Percentiles rank a stretch among this genome's conserved stretches.
phyloP scores from a whole-genome alignment of 257 asterid genomes.

The Primulina tabacum region DNA sequence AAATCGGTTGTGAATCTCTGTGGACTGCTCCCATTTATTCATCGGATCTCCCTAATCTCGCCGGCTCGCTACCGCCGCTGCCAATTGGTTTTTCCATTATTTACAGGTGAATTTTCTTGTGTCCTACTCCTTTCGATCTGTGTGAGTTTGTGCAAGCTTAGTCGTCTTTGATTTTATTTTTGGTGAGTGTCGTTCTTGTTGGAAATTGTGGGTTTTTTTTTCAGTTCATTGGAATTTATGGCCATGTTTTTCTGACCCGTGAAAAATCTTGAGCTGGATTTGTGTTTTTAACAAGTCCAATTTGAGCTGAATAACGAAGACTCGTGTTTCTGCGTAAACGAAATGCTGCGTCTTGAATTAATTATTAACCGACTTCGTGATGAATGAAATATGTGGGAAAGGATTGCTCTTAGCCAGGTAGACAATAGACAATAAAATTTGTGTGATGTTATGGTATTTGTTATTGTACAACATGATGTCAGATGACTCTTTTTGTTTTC shows the following conservation, averaged over 20 bases:
- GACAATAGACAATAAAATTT: constrained; percentile 10
- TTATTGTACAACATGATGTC: not conserved
- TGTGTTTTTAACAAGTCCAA: not conserved
- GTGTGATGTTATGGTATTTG: not conserved
- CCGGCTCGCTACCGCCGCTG: not conserved
- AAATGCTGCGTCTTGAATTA: constrained; percentile 10
- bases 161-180: not conserved
- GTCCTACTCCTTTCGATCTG: constrained; percentile 24
- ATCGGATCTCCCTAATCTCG: constrained; percentile 25
- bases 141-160: not conserved
- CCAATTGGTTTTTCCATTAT: constrained; percentile 10
- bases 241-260: not conserved
- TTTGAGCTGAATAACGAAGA: constrained; percentile 21
- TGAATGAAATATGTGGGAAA: not conserved
- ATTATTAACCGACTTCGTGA: not conserved
- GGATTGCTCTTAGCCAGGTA: constrained; percentile 10
- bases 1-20: constrained; percentile 7
- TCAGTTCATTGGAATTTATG: constrained; percentile 1
- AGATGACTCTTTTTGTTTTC: not conserved
- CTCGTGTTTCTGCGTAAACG: not conserved
- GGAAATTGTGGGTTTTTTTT: not conserved
- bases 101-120: constrained; percentile 1
- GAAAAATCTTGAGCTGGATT: constrained; percentile 1
- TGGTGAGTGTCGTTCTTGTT: not conserved
- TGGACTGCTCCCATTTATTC: constrained; percentile 1